Base-by-base conservation (phyloP, 2,329 filamentous ascomycete species). In the Arthrobotrys sinensis region DNA sequence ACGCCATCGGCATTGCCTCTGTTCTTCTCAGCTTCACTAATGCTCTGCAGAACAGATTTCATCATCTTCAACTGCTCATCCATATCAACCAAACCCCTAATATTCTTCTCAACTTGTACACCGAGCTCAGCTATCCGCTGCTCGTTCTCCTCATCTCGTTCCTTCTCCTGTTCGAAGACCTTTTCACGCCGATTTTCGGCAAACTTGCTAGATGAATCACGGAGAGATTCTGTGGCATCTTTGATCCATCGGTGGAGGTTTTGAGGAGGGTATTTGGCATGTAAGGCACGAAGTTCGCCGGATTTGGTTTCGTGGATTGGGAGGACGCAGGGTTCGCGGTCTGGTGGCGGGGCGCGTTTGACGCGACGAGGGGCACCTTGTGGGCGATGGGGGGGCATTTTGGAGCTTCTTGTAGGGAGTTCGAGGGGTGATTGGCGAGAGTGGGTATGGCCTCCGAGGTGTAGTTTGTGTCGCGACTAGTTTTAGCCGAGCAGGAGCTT, bases 251-350 rank as follows among this genome's bases (percentile, higher is more conserved):
- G 43, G 7, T 38, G 24, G 12, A 72, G 24, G 28, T 68, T 68
- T 6, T 45, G 40, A 7, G 75, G 75, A 6, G 75, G 75, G 45
- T 68, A 69, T 72, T 72, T 78, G 28, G 75, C 53, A 19, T 78
- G 67, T n/a, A 78, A 38, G 19, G 75, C 62, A 21, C 75, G 75
- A 6, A 78, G 67, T 28, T 78, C 75, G 52, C 67, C 38, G 14
- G 67, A 45, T 14, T 7, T n/a, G 32, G 16, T 38, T 16, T 67
- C 52, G 62, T 78, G 67, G 8, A 78, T 72, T 8, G 75, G 75
- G 4, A 78, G 75, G 12, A 67, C 60, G 45, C 65, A 69, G 45
- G 75, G 28, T 14, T 8, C 21, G 19, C 68, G 75, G 0, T 66
- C 67, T 38, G 75, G 75, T 48, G 12, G n/a, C 36, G 65, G 24